These are phyloP conservation scores for Juglanconis juglandina DNA, from an alignment of 2,329 filamentous ascomycete species.

Conservation along the genomic window DNA sequence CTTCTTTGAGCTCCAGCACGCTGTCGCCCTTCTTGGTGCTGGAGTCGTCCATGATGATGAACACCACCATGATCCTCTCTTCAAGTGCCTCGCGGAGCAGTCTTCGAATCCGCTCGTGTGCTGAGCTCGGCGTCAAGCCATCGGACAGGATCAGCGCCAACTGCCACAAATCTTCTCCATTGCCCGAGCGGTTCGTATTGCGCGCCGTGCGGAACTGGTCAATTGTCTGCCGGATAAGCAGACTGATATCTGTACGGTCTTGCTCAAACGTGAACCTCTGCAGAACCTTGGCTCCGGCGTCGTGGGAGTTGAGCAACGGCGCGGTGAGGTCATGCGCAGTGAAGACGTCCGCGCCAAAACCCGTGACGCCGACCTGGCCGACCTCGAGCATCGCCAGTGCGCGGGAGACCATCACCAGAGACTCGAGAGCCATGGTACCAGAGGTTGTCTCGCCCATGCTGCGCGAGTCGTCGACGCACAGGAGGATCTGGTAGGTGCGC, in stretches of 20 bases:
- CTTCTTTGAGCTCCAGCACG: conserved; percentile 86
- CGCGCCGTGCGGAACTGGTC: conserved; percentile 77
- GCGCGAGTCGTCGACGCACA: conserved; percentile 93
- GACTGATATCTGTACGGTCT: conserved; percentile 78
- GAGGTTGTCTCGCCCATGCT: conserved; percentile 83
- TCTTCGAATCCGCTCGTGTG: conserved; percentile 77
- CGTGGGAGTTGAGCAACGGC: conserved; percentile 73
- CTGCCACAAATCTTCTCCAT: conserved; percentile 79
- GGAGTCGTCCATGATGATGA: conserved; percentile 84
- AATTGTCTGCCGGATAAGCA: conserved; percentile 73
- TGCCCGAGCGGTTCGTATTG: conserved; percentile 41
- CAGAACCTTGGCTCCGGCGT: conserved; percentile 79
- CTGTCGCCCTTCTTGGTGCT: conserved; percentile 50
- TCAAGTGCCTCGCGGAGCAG: conserved; percentile 85
- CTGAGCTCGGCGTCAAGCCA: conserved; percentile 77
- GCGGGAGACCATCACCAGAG: conserved; percentile 84
- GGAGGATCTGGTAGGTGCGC: conserved; percentile 92
- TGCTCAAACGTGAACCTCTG: conserved; percentile 83
- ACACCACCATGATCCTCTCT: conserved; percentile 96
- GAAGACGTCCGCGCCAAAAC: conserved; percentile 80
- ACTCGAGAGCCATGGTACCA: conserved; percentile 83
- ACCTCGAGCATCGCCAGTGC: conserved; percentile 89
- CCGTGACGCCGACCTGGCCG: conserved; percentile 86
- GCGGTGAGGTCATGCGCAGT: conserved; percentile 82
- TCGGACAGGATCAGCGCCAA: conserved; percentile 90